Evolutionary conservation across 2,329 filamentous ascomycete species (phyloP).

Genomic region (Microdochium trichocladiopsis): DNA sequence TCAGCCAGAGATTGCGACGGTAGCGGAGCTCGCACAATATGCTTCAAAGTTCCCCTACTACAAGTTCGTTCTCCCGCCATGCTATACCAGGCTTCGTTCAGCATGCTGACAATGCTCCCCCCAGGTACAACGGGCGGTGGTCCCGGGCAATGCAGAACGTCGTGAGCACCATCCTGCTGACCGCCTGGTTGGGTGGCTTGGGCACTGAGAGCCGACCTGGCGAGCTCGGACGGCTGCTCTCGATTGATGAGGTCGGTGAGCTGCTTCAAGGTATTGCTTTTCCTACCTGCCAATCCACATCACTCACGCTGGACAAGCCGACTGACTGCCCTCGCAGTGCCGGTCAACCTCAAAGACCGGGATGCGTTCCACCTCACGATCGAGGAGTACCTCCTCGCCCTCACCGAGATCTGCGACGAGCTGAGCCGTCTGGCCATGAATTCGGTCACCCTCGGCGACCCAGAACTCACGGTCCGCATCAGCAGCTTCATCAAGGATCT

Average conservation of each 20-base stretch:
- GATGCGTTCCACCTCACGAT: conserved; percentile 94
- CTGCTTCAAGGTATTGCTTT: conserved; percentile 59
- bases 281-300: not conserved
- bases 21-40: conserved; percentile 62
- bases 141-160: conserved; percentile 75
- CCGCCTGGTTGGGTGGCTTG: conserved; percentile 75
- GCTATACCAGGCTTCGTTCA: not conserved
- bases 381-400: conserved; percentile 88
- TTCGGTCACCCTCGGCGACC: conserved; percentile 86
- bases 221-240: conserved; percentile 63
- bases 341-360: conserved; percentile 81
- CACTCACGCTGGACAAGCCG: not conserved
- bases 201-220: conserved; percentile 42
- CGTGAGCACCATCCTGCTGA: conserved; percentile 49
- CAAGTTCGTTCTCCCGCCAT: conserved; percentile 51
- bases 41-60: conserved; percentile 92
- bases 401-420: conserved; percentile 86
- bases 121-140: conserved; percentile 78
- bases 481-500: conserved; percentile 91
- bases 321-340: conserved; percentile 47
- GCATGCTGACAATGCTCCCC: not conserved
- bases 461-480: conserved; percentile 77
- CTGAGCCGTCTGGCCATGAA: conserved; percentile 88
- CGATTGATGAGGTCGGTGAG: conserved; percentile 78
- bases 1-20: conserved; percentile 61